Evolutionary conservation across 352 stramenopile species (phyloP), one percentile per base, ranked within the genome.

Genomic region (Thalassiosira exigua): DNA sequence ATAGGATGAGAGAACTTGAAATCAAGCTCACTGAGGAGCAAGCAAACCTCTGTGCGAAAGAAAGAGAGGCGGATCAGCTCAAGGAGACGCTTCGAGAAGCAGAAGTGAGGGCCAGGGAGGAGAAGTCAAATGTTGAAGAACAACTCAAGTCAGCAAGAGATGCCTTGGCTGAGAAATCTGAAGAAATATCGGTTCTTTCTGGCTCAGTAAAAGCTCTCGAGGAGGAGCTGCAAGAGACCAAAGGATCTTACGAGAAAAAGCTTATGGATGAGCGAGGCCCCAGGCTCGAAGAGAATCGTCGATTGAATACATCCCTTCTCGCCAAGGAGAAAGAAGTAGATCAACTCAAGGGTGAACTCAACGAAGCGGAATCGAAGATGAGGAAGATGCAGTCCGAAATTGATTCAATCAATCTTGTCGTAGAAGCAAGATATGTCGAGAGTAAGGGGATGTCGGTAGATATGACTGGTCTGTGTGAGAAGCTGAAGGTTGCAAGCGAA

Each of bases 101-200:
- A 14, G 14, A 14, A 14, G 36, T 14, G 36, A 44, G 14, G 36
- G 36, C 36, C 7, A 14, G 7, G 14, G 36, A 44, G 14, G 36
- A 44, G 14, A 44, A 14, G 7, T 14, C 7, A 14, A 14, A 14
- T 14, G 7, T 44, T 7, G 14, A 7, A 14, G 59, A 42, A 24
- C 59, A 69, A 69, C 12, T 69, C 14, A 54, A 54, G n/a, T 21
- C 59, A 42, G 59, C 59, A 42, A 58, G n/a, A 58, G 59, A 69
- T 48, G 29, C n/a, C 26, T 26, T 44, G 21, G 59, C 14, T 57
- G 46, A 44, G 22, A 69, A 69, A 36, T 59, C 60, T 3, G 60
- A 36, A 14, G 30, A 72, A 72, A 41, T 62, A 39, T 61, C 50
- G 2, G 36, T 42, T 24, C 62, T 72, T 32, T n/a, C 26, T 72